Conservation (phyloP, 352 stramenopile genomes). For the Phytophthora constricta region DNA sequence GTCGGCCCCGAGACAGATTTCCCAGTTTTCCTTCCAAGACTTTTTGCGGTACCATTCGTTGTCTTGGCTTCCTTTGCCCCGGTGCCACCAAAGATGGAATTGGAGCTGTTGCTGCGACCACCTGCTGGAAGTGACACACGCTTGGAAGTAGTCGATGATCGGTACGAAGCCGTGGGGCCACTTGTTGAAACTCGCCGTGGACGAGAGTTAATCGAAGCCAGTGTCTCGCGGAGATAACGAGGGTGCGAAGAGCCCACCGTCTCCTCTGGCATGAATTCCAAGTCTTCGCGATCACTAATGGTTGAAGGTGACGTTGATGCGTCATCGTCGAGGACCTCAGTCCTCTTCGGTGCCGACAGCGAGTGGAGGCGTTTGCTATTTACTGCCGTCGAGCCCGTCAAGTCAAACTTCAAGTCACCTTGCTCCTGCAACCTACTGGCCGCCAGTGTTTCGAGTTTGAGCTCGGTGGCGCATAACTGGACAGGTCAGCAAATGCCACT, state of each 20-base stretch:
- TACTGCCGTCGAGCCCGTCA: slow-evolving; percentile 5
- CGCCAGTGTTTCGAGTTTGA: slow-evolving; percentile 16
- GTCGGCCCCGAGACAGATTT: slow-evolving; percentile 10
- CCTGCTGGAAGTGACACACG: slow-evolving; percentile 32
- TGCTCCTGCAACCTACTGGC: slow-evolving; percentile 16
- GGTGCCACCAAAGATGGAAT: slow-evolving; percentile 22
- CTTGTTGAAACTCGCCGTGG: slow-evolving; percentile 33
- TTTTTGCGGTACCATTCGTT: slow-evolving; percentile 22
- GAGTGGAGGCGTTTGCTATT: slow-evolving; percentile 46
- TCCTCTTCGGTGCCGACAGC: slow-evolving; percentile 51
- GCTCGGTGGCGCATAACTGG: slow-evolving; percentile 12
- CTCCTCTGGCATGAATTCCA: slow-evolving; percentile 43
- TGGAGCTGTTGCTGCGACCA: slow-evolving; percentile 25
- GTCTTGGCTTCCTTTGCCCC: slow-evolving; percentile 21
- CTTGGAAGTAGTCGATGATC: slow-evolving; percentile 33
- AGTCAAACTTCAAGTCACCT: slow-evolving; percentile 19
- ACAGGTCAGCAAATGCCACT: slow-evolving; percentile 31
- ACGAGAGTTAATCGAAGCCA: slow-evolving; percentile 61
- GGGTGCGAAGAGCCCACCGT: slow-evolving; percentile 32
- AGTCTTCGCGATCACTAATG: slow-evolving; percentile 44
- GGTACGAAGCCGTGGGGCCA: slow-evolving; percentile 7
- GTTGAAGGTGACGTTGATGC: slow-evolving; percentile 43
- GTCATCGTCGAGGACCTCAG: slow-evolving; percentile 35
- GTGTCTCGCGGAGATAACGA: slow-evolving; percentile 58
- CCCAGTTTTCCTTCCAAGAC: slow-evolving; percentile 20